Base-by-base conservation (phyloP, 2,329 filamentous ascomycete genomes). In the Byssochlamys sp. region DNA sequence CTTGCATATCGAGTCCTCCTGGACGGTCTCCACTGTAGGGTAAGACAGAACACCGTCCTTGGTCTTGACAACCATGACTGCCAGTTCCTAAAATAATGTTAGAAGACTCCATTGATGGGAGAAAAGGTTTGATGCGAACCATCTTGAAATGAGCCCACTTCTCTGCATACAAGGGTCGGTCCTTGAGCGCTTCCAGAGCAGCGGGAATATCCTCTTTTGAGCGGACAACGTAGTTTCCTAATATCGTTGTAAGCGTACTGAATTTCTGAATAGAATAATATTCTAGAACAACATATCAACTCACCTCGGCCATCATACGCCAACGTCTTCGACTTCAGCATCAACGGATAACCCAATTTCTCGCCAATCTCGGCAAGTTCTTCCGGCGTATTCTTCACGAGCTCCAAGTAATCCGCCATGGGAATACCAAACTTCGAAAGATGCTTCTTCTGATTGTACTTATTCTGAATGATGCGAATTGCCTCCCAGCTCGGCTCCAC, bases 1-100 rank as follows among this genome's bases (percentile, higher is more conserved):
- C 65, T 95, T 94, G 82, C 94, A 97, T 65, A 99, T 91, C 68
- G 86, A 94, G 73, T 97, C 89, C 73, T 96, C 90, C 66, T 99
- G 94, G 29, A 97, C 83, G 0, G 92, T 97, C 77, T 99, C 94
- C 1, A 96, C 91, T 0, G 87, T 88, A 0, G 94, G 91, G 69
- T 94, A 97, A 3, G 91, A 84, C 31, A 91, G 77, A 2, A 83
- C 79, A 4, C 77, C 74, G 63, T 95, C 85, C 68, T 91, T 88
- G 0, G 89, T 95, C 68, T 95, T 89, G 58, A 97, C 84, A 7
- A 96, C 92, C 85, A 97, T 96, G 63, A 96, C 91, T 4, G 94
- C 89, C 55, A 97, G 78, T 76, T 97, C 92, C 74, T 75, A 57
- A 25, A 10, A 27, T 28, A 33, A 26, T 19, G 52, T 66, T 63